phyloP scores from a whole-genome alignment of 1,284 basidiomycete genomes.

The Rugosomyces carneus region DNA sequence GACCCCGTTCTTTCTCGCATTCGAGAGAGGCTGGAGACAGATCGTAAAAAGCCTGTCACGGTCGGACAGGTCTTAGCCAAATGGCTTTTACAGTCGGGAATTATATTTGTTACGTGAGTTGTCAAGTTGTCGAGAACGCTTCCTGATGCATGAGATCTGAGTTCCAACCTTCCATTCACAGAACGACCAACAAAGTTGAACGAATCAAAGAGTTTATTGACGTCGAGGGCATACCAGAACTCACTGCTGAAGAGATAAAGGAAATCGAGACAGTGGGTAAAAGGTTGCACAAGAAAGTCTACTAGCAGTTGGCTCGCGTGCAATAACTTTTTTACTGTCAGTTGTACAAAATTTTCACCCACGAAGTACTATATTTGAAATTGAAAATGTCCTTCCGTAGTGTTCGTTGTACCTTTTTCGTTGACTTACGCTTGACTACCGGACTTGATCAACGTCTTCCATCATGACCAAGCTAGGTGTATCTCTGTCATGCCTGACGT shows the following conservation, averaged over 20 bases:
- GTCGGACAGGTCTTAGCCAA: slow-evolving; percentile 51
- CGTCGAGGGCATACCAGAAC: slow-evolving; percentile 45
- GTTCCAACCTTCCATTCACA: slow-evolving; percentile 22
- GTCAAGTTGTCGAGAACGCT: background rate
- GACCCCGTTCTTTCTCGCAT: slow-evolving; percentile 40
- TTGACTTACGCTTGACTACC: background rate
- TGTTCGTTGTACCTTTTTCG: background rate
- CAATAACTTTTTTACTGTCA: background rate
- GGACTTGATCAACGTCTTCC: slow-evolving; percentile 7
- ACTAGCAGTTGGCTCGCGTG: slow-evolving; percentile 24
- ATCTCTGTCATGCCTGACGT: slow-evolving; percentile 4
- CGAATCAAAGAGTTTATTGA: slow-evolving; percentile 66
- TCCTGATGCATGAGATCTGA: background rate
- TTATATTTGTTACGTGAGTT: slow-evolving; percentile 66
- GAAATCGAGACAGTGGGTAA: slow-evolving; percentile 58
- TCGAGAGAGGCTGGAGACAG: slow-evolving; percentile 39
- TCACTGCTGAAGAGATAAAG: slow-evolving; percentile 55
- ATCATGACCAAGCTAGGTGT: slow-evolving; percentile 5
- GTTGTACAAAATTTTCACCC: too few species aligned
- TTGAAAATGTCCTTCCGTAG: background rate
- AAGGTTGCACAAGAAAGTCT: slow-evolving; percentile 53
- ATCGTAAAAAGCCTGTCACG: slow-evolving; percentile 41
- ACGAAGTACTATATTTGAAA: background rate
- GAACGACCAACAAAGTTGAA: slow-evolving; percentile 65
- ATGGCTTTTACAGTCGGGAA: slow-evolving; percentile 53